A percentile compares a stretch with the other conserved stretches of the same genome.
phyloP scores from a whole-genome alignment of 116 monocot genomes.

The Papilionanthe hybrid region DNA sequence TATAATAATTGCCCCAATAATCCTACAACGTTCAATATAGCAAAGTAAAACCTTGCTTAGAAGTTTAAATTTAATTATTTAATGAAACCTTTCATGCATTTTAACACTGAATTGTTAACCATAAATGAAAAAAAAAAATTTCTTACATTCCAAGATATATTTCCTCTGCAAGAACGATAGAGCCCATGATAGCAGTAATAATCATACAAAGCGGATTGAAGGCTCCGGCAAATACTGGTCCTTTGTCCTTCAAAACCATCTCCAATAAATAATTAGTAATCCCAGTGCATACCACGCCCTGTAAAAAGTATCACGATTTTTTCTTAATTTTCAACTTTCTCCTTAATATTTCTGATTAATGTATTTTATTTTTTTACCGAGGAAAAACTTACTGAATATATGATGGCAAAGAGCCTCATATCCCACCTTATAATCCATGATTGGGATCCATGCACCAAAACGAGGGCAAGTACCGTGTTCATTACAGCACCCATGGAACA shows the following conservation, averaged over 20 bases:
- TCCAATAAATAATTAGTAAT: constrained; percentile 43
- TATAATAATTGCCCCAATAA: constrained; percentile 35
- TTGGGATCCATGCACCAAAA: constrained; percentile 14
- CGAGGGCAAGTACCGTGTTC: constrained; percentile 20
- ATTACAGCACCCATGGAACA: constrained; percentile 28
- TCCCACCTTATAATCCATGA: constrained; percentile 28
- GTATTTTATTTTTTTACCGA: background rate
- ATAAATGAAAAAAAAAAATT: background rate
- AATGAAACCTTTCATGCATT: no score
- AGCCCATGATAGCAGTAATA: constrained; percentile 36
- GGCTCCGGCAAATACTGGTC: constrained; percentile 49
- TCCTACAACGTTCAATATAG: constrained; percentile 17
- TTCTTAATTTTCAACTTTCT: no score
- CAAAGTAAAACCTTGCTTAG: no score
- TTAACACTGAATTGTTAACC: background rate
- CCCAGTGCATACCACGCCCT: constrained; percentile 55
- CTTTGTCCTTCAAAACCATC: constrained; percentile 36
- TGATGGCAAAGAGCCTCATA: constrained; percentile 17
- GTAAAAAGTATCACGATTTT: background rate
- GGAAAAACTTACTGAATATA: constrained; percentile 29
- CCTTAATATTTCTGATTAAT: no score
- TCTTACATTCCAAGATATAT: constrained; percentile 44
- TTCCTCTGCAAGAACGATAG: constrained; percentile 33
- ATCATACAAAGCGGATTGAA: constrained; percentile 53
- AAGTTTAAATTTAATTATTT: no score